phyloP scores from a whole-genome alignment of 2,329 filamentous ascomycete species.

The Aspergillus versicolor region DNA sequence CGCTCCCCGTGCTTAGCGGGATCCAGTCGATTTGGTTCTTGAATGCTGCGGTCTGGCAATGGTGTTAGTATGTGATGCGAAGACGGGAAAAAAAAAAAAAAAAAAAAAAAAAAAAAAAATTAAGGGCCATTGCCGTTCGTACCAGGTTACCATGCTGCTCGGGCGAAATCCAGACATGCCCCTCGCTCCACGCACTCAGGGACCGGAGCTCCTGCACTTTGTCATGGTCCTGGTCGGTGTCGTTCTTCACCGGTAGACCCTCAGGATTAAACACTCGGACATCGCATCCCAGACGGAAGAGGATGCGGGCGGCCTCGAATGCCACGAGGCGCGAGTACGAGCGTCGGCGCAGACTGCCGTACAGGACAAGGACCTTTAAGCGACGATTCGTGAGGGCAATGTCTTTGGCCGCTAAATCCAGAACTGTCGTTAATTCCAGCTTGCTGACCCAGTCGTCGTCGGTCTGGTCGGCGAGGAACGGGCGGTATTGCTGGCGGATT shows the following conservation, averaged over 20 bases:
- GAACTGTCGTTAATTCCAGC: conserved; percentile 55
- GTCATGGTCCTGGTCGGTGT: conserved; percentile 55
- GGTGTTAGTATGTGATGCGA: neutral
- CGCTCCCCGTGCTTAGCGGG: conserved; percentile 59
- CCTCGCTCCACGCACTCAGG: conserved; percentile 64
- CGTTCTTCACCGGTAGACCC: conserved; percentile 63
- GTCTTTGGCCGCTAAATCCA: conserved; percentile 53
- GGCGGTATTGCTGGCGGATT: conserved; percentile 54
- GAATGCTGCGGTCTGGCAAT: conserved; percentile 59
- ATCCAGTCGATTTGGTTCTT: conserved; percentile 73
- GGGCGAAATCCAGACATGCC: conserved; percentile 64
- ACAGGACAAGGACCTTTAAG: conserved; percentile 60
- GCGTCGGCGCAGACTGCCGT: conserved; percentile 57
- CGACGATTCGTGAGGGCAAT: conserved; percentile 40
- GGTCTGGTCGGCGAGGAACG: conserved; percentile 50
- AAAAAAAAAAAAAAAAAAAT: too few species aligned
- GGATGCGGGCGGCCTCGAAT: conserved; percentile 59
- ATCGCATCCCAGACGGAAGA: conserved; percentile 65
- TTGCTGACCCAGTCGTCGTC: conserved; percentile 56
- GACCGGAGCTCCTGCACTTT: conserved; percentile 64
- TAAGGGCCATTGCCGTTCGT: neutral
- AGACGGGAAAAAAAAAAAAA: too few species aligned
- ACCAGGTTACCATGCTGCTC: conserved; percentile 67
- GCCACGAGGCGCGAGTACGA: conserved; percentile 63
- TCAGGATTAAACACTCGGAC: conserved; percentile 62